A percentile compares a stretch with the other conserved stretches of the same genome.
phyloP scores from a whole-genome alignment of 2,329 filamentous ascomycete genomes.

The Botrytis fabae region DNA sequence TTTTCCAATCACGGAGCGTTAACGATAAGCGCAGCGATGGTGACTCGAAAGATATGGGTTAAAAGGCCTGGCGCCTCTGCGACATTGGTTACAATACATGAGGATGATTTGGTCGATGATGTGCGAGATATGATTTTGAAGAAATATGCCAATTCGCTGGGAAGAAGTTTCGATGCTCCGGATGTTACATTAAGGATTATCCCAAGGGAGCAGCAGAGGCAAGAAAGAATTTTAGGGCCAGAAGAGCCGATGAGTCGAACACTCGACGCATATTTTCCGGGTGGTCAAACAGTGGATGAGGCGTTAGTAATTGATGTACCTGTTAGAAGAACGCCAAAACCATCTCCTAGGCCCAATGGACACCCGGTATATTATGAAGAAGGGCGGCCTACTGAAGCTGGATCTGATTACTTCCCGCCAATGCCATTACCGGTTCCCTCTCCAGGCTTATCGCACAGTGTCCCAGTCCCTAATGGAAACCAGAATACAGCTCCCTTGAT shows the following conservation, averaged over 20 bases:
- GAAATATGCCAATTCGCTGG: constrained; percentile 93
- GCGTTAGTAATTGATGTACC: constrained; percentile 90
- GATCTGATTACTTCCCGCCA: constrained; percentile 81
- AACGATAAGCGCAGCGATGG: constrained; percentile 48
- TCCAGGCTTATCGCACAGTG: constrained; percentile 37
- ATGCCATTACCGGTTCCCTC: constrained; percentile 50
- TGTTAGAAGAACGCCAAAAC: constrained; percentile 70
- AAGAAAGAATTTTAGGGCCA: constrained; percentile 73
- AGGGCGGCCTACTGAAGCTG: constrained; percentile 63
- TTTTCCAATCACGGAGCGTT: constrained; percentile 38
- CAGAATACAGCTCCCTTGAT: constrained; percentile 38
- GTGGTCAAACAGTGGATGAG: constrained; percentile 84
- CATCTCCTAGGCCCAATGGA: constrained; percentile 62
- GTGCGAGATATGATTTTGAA: constrained; percentile 87
- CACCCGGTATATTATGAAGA: constrained; percentile 56
- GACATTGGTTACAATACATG: constrained; percentile 79
- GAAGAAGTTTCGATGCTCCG: constrained; percentile 83
- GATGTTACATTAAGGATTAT: constrained; percentile 80
- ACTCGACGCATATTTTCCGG: constrained; percentile 80
- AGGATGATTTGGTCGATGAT: constrained; percentile 92
- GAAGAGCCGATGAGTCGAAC: constrained; percentile 81
- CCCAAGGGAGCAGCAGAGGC: constrained; percentile 63
- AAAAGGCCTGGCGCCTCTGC: constrained; percentile 82
- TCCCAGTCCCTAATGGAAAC: constrained; percentile 36
- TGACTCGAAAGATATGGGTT: constrained; percentile 89